Conservation (phyloP, 1,284 basidiomycete species). For the Marasmius oreades region DNA sequence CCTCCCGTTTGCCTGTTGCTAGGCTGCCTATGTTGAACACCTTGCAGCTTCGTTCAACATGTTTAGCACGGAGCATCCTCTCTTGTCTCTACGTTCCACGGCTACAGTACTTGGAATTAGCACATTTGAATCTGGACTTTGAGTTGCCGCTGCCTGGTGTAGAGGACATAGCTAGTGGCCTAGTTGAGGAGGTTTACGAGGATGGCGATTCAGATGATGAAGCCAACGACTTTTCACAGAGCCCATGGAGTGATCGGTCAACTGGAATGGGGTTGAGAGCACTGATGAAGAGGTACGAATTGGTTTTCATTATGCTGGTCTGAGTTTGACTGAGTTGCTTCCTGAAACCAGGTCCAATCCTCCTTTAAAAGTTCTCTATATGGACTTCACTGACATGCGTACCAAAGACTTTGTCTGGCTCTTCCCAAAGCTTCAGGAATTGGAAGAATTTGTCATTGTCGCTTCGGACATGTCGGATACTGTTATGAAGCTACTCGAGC, state of each 20-base stretch:
- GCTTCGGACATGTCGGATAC: constrained; percentile 76
- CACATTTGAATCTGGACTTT: constrained; percentile 63
- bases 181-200: constrained; percentile 32
- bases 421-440: constrained; percentile 48
- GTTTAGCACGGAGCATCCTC: constrained; percentile 59
- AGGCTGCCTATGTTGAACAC: constrained; percentile 51
- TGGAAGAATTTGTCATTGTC: constrained; percentile 66
- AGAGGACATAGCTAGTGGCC: not conserved
- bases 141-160: constrained; percentile 27
- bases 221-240: constrained; percentile 66
- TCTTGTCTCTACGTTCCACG: constrained; percentile 55
- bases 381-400: constrained; percentile 77
- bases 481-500: constrained; percentile 56
- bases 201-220: constrained; percentile 71
- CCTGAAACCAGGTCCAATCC: constrained; percentile 31
- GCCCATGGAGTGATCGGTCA: constrained; percentile 68
- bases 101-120: constrained; percentile 56
- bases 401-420: constrained; percentile 72
- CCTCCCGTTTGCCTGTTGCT: constrained; percentile 35
- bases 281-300: constrained; percentile 47
- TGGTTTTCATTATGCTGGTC: not conserved
- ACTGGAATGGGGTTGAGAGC: constrained; percentile 75
- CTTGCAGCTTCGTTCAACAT: constrained; percentile 53
- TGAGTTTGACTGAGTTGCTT: not conserved
- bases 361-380: constrained; percentile 59